Base-by-base conservation (phyloP, 2,329 filamentous ascomycete species). In the Colletotrichum phormii region DNA sequence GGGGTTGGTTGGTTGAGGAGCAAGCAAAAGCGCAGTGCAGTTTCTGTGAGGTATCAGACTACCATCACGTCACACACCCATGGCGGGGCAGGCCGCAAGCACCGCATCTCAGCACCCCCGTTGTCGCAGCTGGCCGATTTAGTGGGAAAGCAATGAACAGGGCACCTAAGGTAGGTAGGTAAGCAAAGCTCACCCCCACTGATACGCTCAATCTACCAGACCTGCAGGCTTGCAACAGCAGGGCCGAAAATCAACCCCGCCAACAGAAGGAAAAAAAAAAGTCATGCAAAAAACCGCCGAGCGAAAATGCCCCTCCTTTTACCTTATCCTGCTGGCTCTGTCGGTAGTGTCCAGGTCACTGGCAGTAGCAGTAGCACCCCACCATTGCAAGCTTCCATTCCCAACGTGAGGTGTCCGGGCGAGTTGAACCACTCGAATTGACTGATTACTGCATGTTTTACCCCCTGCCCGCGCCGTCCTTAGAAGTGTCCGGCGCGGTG, bases 21-120 rank as follows among this genome's bases (percentile, higher is more conserved):
- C 33, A 35, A 35, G 33, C 33, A 35, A 11, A 11, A 35, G 6
- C 7, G 24, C 11, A 53, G 22, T 37, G 35, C 53, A 54, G 24
- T 46, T 71, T 57, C 61, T 64, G 62, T 46, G 35, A 72, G 57
- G 49, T 53, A 58, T 63, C 46, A 64, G 58, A 68, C 70, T 74
- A 76, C 70, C 66, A 76, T 77, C 74, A 77, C 76, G 76, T 76
- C 75, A 77, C 73, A 57, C 24, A 64, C 24, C 51, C 53, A 42
- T 24, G 54, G 71, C 61, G 71, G 71, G 71, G 71, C 66, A 57
- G 42, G n/a, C 31, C n/a, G 26, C 29, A 49, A 49, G 42, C 42
- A 49, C 8, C 18, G 35, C 54, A 64, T 31, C 49, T 64, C 54
- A 37, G 35, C 35, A 42, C 37, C 53, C 58, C 22, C 24, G 29